A percentile compares a stretch with the other conserved stretches of the same genome.
Conservation (phyloP, 2,329 filamentous ascomycete species). For the Pezicula neosporulosa region DNA sequence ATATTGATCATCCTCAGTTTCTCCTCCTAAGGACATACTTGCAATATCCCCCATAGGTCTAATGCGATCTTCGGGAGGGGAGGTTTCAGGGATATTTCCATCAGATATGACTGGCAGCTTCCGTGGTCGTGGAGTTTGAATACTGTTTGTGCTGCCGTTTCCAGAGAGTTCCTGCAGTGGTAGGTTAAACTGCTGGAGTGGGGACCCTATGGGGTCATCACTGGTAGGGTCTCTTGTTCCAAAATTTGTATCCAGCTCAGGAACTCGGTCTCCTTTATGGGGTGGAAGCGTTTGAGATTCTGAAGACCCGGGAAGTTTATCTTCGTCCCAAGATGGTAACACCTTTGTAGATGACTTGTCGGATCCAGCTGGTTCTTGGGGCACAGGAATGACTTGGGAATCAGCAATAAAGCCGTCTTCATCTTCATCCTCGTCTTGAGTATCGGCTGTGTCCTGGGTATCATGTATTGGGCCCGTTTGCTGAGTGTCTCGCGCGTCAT, state of each 20-base stretch:
- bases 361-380: too few relatives aligned
- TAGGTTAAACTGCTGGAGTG: neutral
- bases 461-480: constrained; percentile 4
- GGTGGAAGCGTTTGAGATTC: neutral
- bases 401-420: constrained; percentile 23
- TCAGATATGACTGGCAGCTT: constrained; percentile 7
- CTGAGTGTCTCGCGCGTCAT: constrained; percentile 21
- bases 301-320: too few relatives aligned
- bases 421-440: too few relatives aligned
- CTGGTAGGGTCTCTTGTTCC: neutral
- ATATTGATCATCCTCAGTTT: constrained; percentile 10
- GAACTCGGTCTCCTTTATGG: neutral
- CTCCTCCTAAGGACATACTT: constrained; percentile 15
- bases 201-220: neutral
- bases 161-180: constrained; percentile 13
- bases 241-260: constrained; percentile 1
- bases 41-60: constrained; percentile 24
- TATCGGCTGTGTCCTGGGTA: neutral
- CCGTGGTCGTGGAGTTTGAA: neutral
- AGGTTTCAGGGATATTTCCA: constrained; percentile 26
- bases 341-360: neutral
- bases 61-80: constrained; percentile 17
- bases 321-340: neutral
- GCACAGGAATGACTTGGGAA: constrained; percentile 13
- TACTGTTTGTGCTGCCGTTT: constrained; percentile 5